Evolutionary conservation across 2,329 filamentous ascomycete genomes (phyloP), one percentile per base, ranked within the genome.

Genomic region (Nigrospora sphaerica): DNA sequence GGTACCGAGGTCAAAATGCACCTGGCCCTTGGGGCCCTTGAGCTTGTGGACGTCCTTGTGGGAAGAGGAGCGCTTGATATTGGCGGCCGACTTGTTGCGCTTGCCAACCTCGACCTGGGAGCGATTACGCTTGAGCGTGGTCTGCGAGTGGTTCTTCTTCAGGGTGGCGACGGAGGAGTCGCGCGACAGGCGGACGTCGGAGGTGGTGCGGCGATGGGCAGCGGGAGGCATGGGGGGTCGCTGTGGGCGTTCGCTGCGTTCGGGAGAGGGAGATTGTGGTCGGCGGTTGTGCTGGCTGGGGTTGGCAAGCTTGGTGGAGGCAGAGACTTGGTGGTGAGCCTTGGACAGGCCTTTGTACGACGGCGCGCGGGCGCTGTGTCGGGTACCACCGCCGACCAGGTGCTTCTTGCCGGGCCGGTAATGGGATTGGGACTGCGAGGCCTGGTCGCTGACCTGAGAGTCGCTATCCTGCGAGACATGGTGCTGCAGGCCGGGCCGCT

Each of bases 1-100:
- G 56, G 69, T 74, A 44, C 80, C 81, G 45, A 85, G 70, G 55
- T 83, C 79, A 55, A 85, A 85, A 57, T 82, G 80, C 32, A 84
- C 81, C 51, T 77, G 74, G 23, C 63, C 62, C 58, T 75, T 78
- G 31, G 62, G 45, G 42, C 64, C 60, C 54, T 66, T 70, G 51
- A 67, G 57, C 54, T 71, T 72, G 55, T 66, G 63, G 49, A 74
- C 68, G 48, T 69, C 66, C 28, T 72, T 73, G 46, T 77, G 73
- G 45, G 75, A 78, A 12, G 70, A 65, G 19, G 73, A 69, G 47
- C 75, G 73, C 59, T 79, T 80, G 42, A 80, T 66, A 54, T 70
- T 73, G 51, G 72, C 70, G 37, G 70, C 63, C 13, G 76, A 75
- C 55, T 74, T 78, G 39, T 65, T 65, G 47, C 72, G 72, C 57